Percentiles rank a stretch among this genome's conserved stretches.
Evolutionary conservation across 2,329 filamentous ascomycete genomes (phyloP).

Genomic region (Fusarium ramigenum): DNA sequence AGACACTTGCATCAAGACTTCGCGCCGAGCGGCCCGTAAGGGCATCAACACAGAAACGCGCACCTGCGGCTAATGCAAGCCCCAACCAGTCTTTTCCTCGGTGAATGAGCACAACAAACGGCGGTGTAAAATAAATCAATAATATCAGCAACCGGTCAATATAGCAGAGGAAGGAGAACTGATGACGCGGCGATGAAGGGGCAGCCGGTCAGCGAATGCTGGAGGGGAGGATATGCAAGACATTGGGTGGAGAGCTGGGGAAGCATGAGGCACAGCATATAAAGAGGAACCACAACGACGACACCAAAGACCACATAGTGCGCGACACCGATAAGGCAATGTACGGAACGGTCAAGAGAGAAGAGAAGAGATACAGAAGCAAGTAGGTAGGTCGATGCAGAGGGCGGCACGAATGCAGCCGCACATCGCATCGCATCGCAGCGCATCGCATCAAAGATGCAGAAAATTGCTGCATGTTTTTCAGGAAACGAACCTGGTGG

Average conservation of each 20-base stretch:
- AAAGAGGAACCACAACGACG: constrained; percentile 3
- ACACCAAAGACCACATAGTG: background rate
- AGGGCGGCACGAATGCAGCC: constrained; percentile 20
- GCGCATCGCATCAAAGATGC: background rate
- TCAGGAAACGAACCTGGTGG: constrained; percentile 23
- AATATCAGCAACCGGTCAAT: constrained; percentile 27
- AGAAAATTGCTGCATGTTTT: constrained; percentile 21
- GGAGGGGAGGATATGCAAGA: constrained; percentile 40
- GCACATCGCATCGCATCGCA: background rate
- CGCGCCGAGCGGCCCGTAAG: constrained; percentile 29
- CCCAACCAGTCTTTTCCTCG: constrained; percentile 11
- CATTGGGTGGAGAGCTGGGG: constrained; percentile 35
- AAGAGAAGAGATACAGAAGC: constrained; percentile 1
- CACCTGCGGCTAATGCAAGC: constrained; percentile 39
- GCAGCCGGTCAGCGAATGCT: constrained; percentile 35
- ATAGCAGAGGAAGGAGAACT: constrained; percentile 2
- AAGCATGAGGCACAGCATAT: constrained; percentile 28
- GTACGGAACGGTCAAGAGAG: background rate
- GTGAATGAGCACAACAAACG: constrained; percentile 30
- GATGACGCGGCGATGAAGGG: constrained; percentile 21
- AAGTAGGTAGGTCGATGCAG: constrained; percentile 15
- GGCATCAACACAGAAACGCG: constrained; percentile 24
- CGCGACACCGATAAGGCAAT: constrained; percentile 11
- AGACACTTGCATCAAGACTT: constrained; percentile 33
- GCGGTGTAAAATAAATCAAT: constrained; percentile 34